Conservation (phyloP, 768 basidiomycete genomes). For the Atractiella rhizophila region DNA sequence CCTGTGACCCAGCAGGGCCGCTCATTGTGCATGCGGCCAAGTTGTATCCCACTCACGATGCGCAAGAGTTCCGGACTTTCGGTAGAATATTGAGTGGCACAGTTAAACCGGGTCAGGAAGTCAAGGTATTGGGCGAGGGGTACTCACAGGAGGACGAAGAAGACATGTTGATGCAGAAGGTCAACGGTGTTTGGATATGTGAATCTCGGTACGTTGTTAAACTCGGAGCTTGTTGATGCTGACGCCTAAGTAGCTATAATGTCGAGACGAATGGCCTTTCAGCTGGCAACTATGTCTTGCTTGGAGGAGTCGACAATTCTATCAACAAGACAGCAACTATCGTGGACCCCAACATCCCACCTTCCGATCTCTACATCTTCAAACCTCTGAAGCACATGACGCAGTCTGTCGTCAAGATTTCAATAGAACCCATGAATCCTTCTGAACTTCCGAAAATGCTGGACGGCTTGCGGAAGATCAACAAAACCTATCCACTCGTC, state of each 20-base stretch:
- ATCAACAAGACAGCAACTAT: slow-evolving; percentile 82
- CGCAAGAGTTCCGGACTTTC: slow-evolving; percentile 85
- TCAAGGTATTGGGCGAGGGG: slow-evolving; percentile 94
- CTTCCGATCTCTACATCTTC: slow-evolving; percentile 89
- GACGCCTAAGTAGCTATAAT: slow-evolving; percentile 43
- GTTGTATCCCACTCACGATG: slow-evolving; percentile 86
- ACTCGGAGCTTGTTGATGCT: neutral
- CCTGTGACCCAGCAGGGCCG: slow-evolving; percentile 59
- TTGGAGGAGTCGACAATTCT: slow-evolving; percentile 77
- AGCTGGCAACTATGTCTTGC: slow-evolving; percentile 74
- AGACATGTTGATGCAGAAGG: slow-evolving; percentile 63
- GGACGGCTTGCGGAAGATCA: slow-evolving; percentile 80
- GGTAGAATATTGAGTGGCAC: slow-evolving; percentile 86
- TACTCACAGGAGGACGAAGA: slow-evolving; percentile 99
- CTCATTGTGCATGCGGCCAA: slow-evolving; percentile 83
- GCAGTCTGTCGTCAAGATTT: slow-evolving; percentile 85
- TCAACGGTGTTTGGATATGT: slow-evolving; percentile 73
- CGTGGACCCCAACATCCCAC: too few relatives aligned
- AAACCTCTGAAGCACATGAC: slow-evolving; percentile 89
- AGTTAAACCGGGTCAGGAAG: slow-evolving; percentile 46
- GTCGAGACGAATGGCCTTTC: slow-evolving; percentile 67
- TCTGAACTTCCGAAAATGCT: slow-evolving; percentile 98
- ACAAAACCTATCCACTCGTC: slow-evolving; percentile 87
- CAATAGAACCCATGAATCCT: slow-evolving; percentile 90
- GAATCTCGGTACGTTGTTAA: slow-evolving; percentile 45